Evolutionary conservation across 2,329 filamentous ascomycete genomes (phyloP), one percentile per base, ranked within the genome.

Genomic region (Tolypocladium nubicola): DNA sequence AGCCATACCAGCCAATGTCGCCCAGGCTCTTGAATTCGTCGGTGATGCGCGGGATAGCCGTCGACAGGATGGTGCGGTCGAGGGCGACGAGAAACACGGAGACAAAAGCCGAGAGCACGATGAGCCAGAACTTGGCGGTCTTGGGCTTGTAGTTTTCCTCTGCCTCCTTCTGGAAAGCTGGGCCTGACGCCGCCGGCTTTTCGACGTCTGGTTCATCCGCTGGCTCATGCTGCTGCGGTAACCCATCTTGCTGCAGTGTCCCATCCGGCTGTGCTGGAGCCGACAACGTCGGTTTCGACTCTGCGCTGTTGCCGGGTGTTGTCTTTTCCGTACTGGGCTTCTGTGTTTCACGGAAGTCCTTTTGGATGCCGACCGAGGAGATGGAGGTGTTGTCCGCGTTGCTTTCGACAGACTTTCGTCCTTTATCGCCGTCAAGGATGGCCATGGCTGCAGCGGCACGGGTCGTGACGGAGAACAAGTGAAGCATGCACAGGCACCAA

Each of bases 1-100:
- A 81, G 6, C 79, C 82, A 66, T 86, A 86, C 83, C 83, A 86
- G 55, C 82, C 82, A 57, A 86, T 81, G 60, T 86, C 83, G 2
- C 78, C 77, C 2, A 85, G 69, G 55, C 80, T 79, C 52, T 79
- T 70, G 65, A 83, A 83, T 23, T 82, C 78, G 62, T 81, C 74
- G n/a, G 79, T 80, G 64, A 83, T 83, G 39, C 72, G 69, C 1
- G 80, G 79, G 30, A 81, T 76, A 13, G 80, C 79, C 2, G 79
- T 82, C 6, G 79, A 75, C 53, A 83, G 72, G 61, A 83, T 82
- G n/a, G 80, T 82, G 33, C 81, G 45, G 73, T 83, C 59, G 13
- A 84, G 73, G n/a, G 81, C 81, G 30, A 84, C 79, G 37, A 83
- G 72, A 61, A 84, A 82, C 63, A 84, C 71, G 60, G 79, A 76